Conservation (phyloP, 1,139 yeast species). For the Scheffersomyces lignicola region DNA sequence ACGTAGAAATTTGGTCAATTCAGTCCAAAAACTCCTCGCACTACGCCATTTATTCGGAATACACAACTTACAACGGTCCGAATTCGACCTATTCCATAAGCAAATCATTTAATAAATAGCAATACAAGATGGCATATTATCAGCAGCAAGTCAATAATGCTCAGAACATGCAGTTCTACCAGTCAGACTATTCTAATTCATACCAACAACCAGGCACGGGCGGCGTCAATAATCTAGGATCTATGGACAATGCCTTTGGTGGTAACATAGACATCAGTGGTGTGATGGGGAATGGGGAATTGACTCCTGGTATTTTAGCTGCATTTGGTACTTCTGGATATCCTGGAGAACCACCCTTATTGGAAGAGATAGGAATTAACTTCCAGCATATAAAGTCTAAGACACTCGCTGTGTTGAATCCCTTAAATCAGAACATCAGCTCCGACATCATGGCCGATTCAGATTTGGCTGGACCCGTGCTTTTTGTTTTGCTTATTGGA, state of each 20-base stretch:
- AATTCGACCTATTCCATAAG: no score
- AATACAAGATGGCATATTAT: conserved; percentile 39
- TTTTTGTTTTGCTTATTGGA: conserved; percentile 90
- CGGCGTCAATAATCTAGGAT: conserved; percentile 26
- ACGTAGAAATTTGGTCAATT: no score
- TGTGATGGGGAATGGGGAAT: conserved; percentile 51
- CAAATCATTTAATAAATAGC: no score
- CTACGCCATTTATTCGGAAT: no score
- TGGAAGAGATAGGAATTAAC: conserved; percentile 92
- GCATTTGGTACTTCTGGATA: conserved; percentile 95
- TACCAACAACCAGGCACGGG: conserved; percentile 21
- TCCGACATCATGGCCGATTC: conserved; percentile 86
- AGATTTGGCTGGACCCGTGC: conserved; percentile 92
- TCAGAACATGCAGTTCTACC: conserved; percentile 49
- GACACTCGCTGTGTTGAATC: conserved; percentile 85
- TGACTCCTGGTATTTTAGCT: conserved; percentile 78
- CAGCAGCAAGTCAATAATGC: conserved; percentile 36
- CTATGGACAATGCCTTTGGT: conserved; percentile 43
- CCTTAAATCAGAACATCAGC: conserved; percentile 57
- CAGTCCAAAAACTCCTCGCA: no score
- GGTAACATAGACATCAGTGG: conserved; percentile 46
- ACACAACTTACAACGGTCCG: no score
- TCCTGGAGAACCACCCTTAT: conserved; percentile 87
- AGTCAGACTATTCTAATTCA: conserved; percentile 37
- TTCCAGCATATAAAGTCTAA: conserved; percentile 83